Base-by-base conservation (phyloP, 2,329 filamentous ascomycete genomes). In the Ophiostoma sp. region DNA sequence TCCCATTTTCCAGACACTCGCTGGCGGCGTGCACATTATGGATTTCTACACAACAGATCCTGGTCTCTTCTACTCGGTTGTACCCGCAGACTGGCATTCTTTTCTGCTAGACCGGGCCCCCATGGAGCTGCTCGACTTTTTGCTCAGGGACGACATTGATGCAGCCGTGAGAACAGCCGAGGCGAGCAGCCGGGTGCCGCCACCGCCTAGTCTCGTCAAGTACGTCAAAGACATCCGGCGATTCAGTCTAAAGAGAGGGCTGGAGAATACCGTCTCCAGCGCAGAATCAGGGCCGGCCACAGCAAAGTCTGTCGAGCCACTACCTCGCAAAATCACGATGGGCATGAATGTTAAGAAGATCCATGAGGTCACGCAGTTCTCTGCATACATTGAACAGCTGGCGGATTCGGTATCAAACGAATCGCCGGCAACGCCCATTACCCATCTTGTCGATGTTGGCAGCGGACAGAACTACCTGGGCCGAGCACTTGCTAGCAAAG, bases 301-400 rank as follows among this genome's bases (percentile, higher is more conserved):
- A 27, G 2, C 27, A 27, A 18, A 47, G 16, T 7, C 42, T 5
- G 36, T 85, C 68, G 81, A 85, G 5, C 82, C 83, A 72, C 76
- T 96, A 36, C 87, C 92, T 2, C 84, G 87, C 65, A 85, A 89
- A 73, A 85, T 97, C 16, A 86, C 91, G 0, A 85, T 96, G 14
- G 95, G 95, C 4, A 99, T 99, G 95, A 96, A 92, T 71, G 86
- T 90, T 18, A 99, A 99, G 77, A 99, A 99, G 78, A 84, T 92
- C 0, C 95, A 99, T 75, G 95, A 99, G 79, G 95, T 98, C 44
- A 85, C 88, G 70, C 88, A 95, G 75, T 97, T 98, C 75, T 90
- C 94, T n/a, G 85, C 85, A 71, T 98, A 94, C 74, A 86, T 98
- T 66, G 85, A 92, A 65, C 75, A 79, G 3, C 79, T 89, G 9